Evolutionary conservation across 2,329 filamentous ascomycete genomes (phyloP).

Genomic region (Ophiostoma himal-ulmi): DNA sequence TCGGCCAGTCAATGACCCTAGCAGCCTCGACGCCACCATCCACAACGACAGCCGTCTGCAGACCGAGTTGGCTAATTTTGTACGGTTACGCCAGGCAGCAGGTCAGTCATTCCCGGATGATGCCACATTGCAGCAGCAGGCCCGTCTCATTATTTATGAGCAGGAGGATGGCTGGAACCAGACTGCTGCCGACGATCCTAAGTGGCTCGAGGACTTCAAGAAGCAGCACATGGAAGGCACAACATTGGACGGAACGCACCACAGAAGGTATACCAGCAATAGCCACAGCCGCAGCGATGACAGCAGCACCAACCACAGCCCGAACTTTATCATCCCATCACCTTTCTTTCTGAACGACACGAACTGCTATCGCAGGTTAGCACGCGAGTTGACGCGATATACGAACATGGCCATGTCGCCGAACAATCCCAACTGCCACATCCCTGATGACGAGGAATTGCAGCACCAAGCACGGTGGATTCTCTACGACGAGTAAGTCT

Average conservation of each 20-base stretch:
- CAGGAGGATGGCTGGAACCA: constrained; percentile 60
- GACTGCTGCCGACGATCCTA: constrained; percentile 52
- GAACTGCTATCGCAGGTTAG: constrained; percentile 54
- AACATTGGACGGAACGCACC: not conserved
- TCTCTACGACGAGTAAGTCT: constrained; percentile 54
- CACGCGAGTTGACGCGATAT: constrained; percentile 49
- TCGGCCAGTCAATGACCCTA: constrained; percentile 46
- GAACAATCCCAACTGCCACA: constrained; percentile 55
- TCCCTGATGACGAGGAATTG: constrained; percentile 57
- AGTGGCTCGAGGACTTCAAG: constrained; percentile 51
- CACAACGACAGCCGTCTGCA: constrained; percentile 54
- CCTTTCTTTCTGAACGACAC: constrained; percentile 52
- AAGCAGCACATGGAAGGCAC: constrained; percentile 33
- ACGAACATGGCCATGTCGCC: constrained; percentile 49
- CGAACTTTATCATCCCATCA: constrained; percentile 28
- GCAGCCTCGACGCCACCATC: constrained; percentile 53
- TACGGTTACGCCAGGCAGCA: constrained; percentile 40
- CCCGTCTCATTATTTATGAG: constrained; percentile 57
- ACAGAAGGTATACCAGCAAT: not conserved
- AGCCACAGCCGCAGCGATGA: not conserved
- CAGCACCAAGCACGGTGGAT: constrained; percentile 59
- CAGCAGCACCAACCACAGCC: constrained; percentile 17
- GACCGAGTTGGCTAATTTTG: constrained; percentile 49
- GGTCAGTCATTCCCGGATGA: constrained; percentile 46
- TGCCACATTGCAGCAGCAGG: constrained; percentile 50